Evolutionary conservation across 2,329 filamentous ascomycete species (phyloP), one percentile per base, ranked within the genome.

Genomic region (Leptodontidium sp.): DNA sequence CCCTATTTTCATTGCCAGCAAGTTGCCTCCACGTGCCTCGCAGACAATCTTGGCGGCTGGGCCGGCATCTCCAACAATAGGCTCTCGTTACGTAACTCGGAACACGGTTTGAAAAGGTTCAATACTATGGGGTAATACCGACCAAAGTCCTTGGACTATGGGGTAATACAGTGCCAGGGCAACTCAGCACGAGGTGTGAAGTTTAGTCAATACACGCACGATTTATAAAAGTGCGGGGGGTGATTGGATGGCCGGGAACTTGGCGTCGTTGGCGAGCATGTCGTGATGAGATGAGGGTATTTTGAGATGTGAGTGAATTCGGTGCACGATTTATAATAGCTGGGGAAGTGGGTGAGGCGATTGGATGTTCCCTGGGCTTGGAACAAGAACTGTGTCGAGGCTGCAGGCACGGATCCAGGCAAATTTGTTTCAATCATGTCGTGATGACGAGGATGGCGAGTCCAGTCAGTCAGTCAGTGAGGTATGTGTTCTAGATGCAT

Each of bases 191-290:
- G 49, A 65, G 59, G 38, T 35, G 49, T 43, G 53, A 47, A 24
- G 40, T 68, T 71, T 71, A 71, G 67, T 71, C 69, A 71, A 65
- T 9, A 3, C 4, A 66, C 61, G 69, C 64, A 68, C 61, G 69
- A 71, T 71, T 71, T 71, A 71, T 69, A 71, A 71, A 69, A 71
- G 64, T 66, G 59, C 59, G 52, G 57, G 62, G 59, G 26, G 14
- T 35, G 47, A 61, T 61, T 64, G 50, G 65, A 17, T 61, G 29
- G n/a, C 2, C 32, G 45, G 9, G 14, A 8, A 21, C 61, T 61
- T 65, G 66, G 62, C 55, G 55, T 40, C 15, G 6, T 55, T 57
- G 49, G 35, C 38, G 21, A 4, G 53, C 21, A 64, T 63, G 47
- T 53, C 35, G 52, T 21, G 38, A 49, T 45, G 40, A 58, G 17